These are phyloP conservation scores for Eucalyptus shirleyi DNA, from an alignment of 345 rosid genomes.

Conservation along the genomic window DNA sequence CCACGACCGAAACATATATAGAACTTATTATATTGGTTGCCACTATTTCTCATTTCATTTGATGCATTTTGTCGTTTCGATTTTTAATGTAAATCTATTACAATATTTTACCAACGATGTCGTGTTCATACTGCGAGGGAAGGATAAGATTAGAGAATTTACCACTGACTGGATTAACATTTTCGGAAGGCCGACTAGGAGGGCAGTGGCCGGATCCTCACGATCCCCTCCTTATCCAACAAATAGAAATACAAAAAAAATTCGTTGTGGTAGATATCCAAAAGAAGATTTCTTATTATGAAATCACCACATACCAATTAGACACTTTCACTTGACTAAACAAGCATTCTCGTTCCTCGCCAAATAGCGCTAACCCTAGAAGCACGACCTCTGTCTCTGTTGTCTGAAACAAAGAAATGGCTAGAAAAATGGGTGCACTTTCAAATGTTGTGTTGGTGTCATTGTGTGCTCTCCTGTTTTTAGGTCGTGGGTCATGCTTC, in stretches of 20 bases:
- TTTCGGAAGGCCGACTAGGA: background rate
- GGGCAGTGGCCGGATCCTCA: background rate
- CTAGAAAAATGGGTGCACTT: background rate
- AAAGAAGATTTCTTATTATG: background rate
- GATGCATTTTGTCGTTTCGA: background rate
- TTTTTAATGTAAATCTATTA: background rate
- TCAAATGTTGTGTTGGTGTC: background rate
- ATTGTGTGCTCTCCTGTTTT: background rate
- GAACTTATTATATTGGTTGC: background rate
- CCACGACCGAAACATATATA: background rate
- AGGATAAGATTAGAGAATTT: background rate
- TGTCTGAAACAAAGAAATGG: background rate
- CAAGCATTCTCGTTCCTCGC: background rate
- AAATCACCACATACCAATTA: background rate
- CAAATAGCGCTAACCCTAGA: background rate
- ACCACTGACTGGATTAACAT: background rate
- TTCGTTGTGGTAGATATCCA: background rate
- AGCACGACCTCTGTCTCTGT: background rate
- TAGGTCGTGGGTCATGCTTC: background rate
- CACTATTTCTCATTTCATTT: background rate
- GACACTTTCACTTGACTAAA: background rate
- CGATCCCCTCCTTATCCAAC: background rate
- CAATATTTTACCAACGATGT: background rate
- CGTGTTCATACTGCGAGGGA: background rate
- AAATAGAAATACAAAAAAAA: background rate